A percentile compares a stretch with the other conserved stretches of the same genome.
Evolutionary conservation across 2,329 filamentous ascomycete genomes (phyloP).

Genomic region (Aspergillus quadricinctus): DNA sequence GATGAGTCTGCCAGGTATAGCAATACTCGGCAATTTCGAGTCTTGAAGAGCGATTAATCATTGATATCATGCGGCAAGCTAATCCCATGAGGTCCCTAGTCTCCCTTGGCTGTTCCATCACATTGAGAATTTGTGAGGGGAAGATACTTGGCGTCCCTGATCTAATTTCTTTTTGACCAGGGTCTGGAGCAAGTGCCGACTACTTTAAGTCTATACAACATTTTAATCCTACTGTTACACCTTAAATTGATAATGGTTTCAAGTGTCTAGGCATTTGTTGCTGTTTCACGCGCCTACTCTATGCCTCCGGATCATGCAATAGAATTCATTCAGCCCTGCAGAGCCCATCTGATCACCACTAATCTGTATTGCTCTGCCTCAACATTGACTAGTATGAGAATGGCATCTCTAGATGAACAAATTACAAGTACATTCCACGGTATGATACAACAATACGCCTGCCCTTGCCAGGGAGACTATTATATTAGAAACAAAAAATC

Average conservation of each 20-base stretch:
- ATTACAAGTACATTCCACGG: not conserved
- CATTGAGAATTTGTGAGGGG: not conserved
- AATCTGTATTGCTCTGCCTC: not conserved
- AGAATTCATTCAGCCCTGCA: no score
- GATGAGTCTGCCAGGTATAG: not conserved
- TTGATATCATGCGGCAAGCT: not conserved
- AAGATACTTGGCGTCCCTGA: not conserved
- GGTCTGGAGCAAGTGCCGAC: not conserved
- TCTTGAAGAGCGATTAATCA: not conserved
- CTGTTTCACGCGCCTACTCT: not conserved
- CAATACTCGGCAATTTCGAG: not conserved
- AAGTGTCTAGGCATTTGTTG: not conserved
- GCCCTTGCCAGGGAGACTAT: no score
- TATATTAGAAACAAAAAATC: conserved; percentile 49
- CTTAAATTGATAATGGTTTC: not conserved
- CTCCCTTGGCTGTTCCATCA: not conserved
- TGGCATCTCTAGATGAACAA: not conserved
- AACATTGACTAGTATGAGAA: no score
- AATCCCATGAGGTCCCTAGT: not conserved
- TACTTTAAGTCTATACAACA: not conserved
- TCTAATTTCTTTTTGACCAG: not conserved
- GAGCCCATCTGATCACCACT: not conserved
- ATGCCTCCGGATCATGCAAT: no score
- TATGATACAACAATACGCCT: no score
- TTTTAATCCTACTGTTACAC: conserved; percentile 5